Evolutionary conservation across 371 early-diverging fungal genomes (phyloP), one percentile per base, ranked within the genome.

Genomic region (Syncephalastrum contaminatum): DNA sequence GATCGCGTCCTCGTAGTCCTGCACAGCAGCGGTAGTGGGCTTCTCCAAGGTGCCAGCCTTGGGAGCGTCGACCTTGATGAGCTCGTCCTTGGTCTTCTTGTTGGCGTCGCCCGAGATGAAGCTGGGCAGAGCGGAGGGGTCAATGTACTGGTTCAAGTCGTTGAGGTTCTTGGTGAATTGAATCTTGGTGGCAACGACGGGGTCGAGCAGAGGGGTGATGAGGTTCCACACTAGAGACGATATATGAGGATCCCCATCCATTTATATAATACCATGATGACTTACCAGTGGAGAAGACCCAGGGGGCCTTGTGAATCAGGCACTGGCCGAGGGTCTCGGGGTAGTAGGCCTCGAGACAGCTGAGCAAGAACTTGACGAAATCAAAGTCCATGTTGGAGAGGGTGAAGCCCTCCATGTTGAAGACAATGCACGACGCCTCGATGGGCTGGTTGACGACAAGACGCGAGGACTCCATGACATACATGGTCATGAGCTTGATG

Each of bases 111-210:
- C 68, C 3, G 62, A 56, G 22, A 73, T 68, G 30, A 70, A 63
- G 43, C 59, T 57, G 19, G 73, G 75, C 52, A 79, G 49, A 22
- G 56, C 47, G 7, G 51, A 63, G 14, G 55, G 42, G 22, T 80
- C 80, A 18, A 95, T 85, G 45, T 75, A 83, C 13, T 87, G 71
- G 18, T 70, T 59, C 30, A 96, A 56, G 15, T 89, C 87, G 15
- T 77, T 71, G 39, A 78, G 62, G 39, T 69, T 72, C 52, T 87
- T 84, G 21, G 89, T 84, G 64, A 96, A 96, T 21, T 76, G 75
- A 66, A 96, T 86, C 74, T 96, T 96, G 67, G 83, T 69, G 1
- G 87, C 90, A 4, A 96, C 94, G 10, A 93, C 92, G 24, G 97
- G 96, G 76, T 96, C 97, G 22, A 96, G 75, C 64, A 91, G 71